These are phyloP conservation scores for Leccinum subgranulosum DNA, from an alignment of 768 basidiomycete species.

Conservation along the genomic window DNA sequence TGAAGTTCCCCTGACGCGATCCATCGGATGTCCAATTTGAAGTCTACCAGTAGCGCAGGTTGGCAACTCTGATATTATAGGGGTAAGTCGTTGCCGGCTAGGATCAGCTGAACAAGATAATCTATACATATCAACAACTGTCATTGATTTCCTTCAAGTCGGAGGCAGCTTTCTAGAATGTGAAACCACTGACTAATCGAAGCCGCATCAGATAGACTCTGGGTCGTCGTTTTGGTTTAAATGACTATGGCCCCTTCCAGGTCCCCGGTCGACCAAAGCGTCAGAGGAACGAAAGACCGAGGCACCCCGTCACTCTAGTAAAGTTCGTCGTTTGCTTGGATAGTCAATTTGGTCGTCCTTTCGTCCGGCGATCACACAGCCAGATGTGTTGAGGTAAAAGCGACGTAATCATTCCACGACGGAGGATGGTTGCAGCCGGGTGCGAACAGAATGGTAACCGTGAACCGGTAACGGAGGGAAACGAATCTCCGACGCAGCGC, in stretches of 20 bases:
- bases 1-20: background rate
- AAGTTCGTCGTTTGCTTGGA: background rate
- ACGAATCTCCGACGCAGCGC: background rate
- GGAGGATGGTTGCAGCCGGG: background rate
- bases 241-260: background rate
- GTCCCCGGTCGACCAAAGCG: background rate
- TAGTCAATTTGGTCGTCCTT: background rate
- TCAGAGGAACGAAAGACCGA: background rate
- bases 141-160: background rate
- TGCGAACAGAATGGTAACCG: background rate
- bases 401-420: constrained; percentile 1
- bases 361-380: background rate
- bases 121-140: constrained; percentile 1
- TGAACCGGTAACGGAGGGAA: background rate
- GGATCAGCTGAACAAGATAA: background rate
- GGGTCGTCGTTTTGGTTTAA: background rate
- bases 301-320: background rate
- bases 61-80: background rate
- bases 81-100: background rate
- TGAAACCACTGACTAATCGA: background rate
- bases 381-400: background rate
- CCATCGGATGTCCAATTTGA: background rate
- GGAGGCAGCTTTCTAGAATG: background rate
- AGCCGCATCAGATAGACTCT: constrained; percentile 1
- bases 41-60: background rate